phyloP scores from a whole-genome alignment of 352 stramenopile species.

The Globisporangium takayamanum region DNA sequence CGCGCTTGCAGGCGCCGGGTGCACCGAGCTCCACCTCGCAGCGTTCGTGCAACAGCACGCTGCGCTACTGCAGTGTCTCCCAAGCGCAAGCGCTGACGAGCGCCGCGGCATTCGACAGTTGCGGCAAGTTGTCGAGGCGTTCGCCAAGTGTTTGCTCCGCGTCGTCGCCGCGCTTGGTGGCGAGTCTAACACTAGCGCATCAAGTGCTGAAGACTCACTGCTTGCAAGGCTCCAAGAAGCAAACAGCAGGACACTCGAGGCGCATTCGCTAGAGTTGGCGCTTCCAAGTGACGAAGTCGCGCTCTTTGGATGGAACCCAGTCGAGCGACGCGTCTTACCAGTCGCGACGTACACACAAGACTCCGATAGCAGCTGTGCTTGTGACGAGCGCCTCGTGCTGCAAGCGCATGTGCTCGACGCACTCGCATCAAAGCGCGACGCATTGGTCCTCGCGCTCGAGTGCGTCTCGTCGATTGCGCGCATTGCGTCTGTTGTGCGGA shows the following conservation, averaged over 20 bases:
- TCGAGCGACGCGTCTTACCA: conserved; percentile 6
- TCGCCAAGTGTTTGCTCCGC: conserved; percentile 22
- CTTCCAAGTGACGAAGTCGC: not conserved
- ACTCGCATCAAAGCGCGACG: conserved; percentile 35
- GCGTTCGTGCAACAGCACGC: conserved; percentile 25
- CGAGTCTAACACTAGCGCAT: conserved; percentile 3
- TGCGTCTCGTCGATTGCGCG: conserved; percentile 29
- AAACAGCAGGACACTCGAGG: conserved; percentile 16
- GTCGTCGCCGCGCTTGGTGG: conserved; percentile 17
- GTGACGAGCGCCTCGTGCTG: conserved; percentile 18
- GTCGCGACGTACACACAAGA: conserved; percentile 19
- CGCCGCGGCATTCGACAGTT: conserved; percentile 24
- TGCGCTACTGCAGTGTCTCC: conserved; percentile 13
- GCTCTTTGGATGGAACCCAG: conserved; percentile 41
- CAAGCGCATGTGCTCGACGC: conserved; percentile 36
- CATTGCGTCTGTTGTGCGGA: conserved; percentile 31
- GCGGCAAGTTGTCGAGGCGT: conserved; percentile 18
- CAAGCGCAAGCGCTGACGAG: not conserved
- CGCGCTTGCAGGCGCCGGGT: conserved; percentile 41
- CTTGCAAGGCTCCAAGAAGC: conserved; percentile 20
- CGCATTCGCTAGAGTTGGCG: not conserved
- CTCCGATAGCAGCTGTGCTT: not conserved
- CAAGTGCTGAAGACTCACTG: conserved; percentile 2
- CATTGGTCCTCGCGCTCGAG: conserved; percentile 36
- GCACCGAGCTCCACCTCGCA: conserved; percentile 43